Conservation (phyloP, 1,284 basidiomycete genomes). For the Ganoderma sp. region DNA sequence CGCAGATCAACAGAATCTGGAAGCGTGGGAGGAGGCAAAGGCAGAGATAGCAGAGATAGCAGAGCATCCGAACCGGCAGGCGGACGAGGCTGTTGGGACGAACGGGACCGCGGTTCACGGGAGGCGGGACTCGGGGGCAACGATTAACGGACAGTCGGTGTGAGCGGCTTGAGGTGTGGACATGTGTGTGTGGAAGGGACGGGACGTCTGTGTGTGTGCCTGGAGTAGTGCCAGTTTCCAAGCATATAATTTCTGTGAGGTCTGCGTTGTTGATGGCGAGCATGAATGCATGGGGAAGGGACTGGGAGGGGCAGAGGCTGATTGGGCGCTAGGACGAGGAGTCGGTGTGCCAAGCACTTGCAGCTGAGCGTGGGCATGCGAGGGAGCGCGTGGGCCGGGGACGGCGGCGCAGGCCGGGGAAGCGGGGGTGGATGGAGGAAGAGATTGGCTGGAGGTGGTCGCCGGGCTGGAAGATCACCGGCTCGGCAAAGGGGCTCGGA, state of each 20-base stretch:
- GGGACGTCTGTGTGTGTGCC: constrained; percentile 1
- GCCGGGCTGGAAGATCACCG: not conserved
- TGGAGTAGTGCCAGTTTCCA: not conserved
- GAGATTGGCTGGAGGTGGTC: not conserved
- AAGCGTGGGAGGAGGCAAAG: constrained; percentile 96
- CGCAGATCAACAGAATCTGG: constrained; percentile 75
- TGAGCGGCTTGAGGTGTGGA: not conserved
- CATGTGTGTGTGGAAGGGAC: not conserved
- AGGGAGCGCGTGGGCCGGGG: no score
- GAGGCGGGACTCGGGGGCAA: constrained; percentile 65
- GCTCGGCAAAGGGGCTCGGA: constrained; percentile 4
- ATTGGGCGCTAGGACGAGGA: no score
- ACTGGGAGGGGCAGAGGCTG: no score
- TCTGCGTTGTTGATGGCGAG: not conserved
- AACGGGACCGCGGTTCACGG: constrained; percentile 22
- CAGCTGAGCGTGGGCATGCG: no score
- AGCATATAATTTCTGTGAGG: not conserved
- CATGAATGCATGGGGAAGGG: no score
- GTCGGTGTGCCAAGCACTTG: no score
- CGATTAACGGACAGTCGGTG: constrained; percentile 46
- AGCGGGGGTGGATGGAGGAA: not conserved
- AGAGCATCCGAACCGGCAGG: constrained; percentile 80
- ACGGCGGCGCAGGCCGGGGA: not conserved
- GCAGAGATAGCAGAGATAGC: constrained; percentile 89
- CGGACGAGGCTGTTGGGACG: constrained; percentile 40